Percentiles rank a stretch among this genome's conserved stretches.
Conservation (phyloP, 768 basidiomycete genomes). For the Rhizopogon roseolus region DNA sequence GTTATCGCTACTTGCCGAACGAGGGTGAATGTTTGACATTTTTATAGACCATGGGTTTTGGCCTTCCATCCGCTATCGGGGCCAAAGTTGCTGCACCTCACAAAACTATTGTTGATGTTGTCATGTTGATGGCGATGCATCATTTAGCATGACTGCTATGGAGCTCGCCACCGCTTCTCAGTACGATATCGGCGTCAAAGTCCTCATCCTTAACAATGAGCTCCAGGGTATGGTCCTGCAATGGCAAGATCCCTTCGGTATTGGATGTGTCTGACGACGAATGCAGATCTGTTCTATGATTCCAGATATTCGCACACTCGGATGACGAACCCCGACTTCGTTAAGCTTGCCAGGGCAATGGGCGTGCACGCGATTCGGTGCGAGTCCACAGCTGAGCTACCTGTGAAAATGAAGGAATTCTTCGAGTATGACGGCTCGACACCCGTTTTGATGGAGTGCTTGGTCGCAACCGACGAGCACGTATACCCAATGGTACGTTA, state of each 20-base stretch:
- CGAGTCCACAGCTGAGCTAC: slow-evolving; percentile 65
- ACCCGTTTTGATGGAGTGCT: slow-evolving; percentile 89
- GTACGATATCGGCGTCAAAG: slow-evolving; percentile 92
- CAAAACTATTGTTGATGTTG: slow-evolving; percentile 89
- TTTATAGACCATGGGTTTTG: slow-evolving; percentile 93
- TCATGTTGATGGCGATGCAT: slow-evolving; percentile 98
- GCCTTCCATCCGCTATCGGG: slow-evolving; percentile 90
- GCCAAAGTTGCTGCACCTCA: slow-evolving; percentile 95
- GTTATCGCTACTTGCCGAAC: slow-evolving; percentile 26
- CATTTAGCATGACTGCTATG: slow-evolving; percentile 99
- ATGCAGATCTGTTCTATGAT: slow-evolving; percentile 88
- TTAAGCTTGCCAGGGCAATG: slow-evolving; percentile 87
- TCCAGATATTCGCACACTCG: slow-evolving; percentile 93
- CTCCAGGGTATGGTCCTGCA: slow-evolving; percentile 99
- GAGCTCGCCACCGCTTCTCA: slow-evolving; percentile 93
- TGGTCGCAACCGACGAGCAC: slow-evolving; percentile 80
- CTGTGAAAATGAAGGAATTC: slow-evolving; percentile 97
- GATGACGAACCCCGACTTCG: slow-evolving; percentile 96
- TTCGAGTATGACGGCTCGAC: slow-evolving; percentile 85
- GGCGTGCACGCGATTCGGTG: slow-evolving; percentile 89
- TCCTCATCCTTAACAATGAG: slow-evolving; percentile 90
- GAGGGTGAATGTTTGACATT: neutral
- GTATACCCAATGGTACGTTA: slow-evolving; percentile 82
- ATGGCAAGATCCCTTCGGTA: slow-evolving; percentile 65
- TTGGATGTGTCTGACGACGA: neutral